Evolutionary conservation across 2,329 filamentous ascomycete genomes (phyloP).

Genomic region (Colletotrichum falcatum): DNA sequence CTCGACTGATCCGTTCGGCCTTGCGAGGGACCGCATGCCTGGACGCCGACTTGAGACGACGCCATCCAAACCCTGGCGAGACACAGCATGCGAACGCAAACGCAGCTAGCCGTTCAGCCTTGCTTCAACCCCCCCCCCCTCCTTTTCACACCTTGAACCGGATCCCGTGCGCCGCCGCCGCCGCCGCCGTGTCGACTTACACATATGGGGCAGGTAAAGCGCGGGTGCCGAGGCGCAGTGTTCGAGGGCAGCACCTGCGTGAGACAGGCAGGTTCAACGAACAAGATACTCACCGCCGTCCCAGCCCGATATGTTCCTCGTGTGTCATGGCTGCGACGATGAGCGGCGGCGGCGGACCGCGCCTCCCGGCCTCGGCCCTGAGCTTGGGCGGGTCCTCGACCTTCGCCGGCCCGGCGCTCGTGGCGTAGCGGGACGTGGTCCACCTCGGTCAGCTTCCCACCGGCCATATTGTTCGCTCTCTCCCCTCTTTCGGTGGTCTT

Average conservation of each 20-base stretch:
- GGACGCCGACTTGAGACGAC: neutral
- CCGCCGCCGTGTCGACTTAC: slow-evolving; percentile 55
- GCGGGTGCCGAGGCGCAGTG: slow-evolving; percentile 63
- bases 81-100: neutral
- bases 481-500: too few relatives aligned
- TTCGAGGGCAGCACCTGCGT: slow-evolving; percentile 67
- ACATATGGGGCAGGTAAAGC: slow-evolving; percentile 58
- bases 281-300: slow-evolving; percentile 62
- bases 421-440: slow-evolving; percentile 29
- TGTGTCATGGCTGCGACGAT: slow-evolving; percentile 34
- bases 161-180: slow-evolving; percentile 71
- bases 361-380: slow-evolving; percentile 27
- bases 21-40: too few relatives aligned
- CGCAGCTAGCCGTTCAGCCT: neutral
- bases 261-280: slow-evolving; percentile 63
- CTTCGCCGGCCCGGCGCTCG: slow-evolving; percentile 20
- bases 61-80: neutral
- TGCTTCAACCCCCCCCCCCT: neutral
- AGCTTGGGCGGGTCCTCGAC: slow-evolving; percentile 21
- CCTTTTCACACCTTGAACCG: slow-evolving; percentile 68
- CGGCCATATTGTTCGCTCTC: slow-evolving; percentile 18
- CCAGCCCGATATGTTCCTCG: slow-evolving; percentile 39
- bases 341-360: slow-evolving; percentile 28
- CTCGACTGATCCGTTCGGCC: too few relatives aligned
- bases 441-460: slow-evolving; percentile 27